Base-by-base conservation (phyloP, 2,329 filamentous ascomycete species). In the Ascosphaera acerosa region DNA sequence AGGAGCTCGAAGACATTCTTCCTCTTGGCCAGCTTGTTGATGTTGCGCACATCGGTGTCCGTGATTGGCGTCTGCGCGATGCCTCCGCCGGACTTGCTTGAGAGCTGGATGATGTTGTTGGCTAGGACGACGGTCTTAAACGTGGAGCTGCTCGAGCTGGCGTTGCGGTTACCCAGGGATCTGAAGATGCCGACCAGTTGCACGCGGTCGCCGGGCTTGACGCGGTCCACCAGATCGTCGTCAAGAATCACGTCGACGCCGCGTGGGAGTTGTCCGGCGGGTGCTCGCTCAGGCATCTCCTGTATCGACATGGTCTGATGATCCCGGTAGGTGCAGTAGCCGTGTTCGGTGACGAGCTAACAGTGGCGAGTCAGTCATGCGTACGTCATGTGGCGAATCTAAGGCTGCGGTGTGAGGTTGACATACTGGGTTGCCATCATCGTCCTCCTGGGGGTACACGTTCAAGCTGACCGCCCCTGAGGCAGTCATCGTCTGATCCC, bases 251-350 rank as follows among this genome's bases (percentile, higher is more conserved):
- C 82, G 52, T 27, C 25, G 12, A 23, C 20, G 7, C 20, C 20
- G 33, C 87, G 73, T 36, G 87, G 87, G 39, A 97, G 64, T 58
- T 94, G 87, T 32, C 87, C 87, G 35, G 87, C 84, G 33, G 87
- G 87, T 2, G 87, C 87, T 42, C 84, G 65, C 53, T 97, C 87
- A 1, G 87, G 87, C 87, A 97, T 97, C 58, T 97, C 87, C 54
- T 97, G 87, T 40, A 97, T 92, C 0, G 84, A 92, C 36, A 97
- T 80, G 10, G 78, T 91, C 52, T 97, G 87, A 48, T 97, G 87
- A 49, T 97, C 87, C 46, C 84, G 67, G 54, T 92, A 97, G 31
- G 76, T 87, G 50, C 75, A 89, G 55, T 89, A 84, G 15, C 87
- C 87, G 49, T 94, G 97, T 48, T 97, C 87, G 3, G 87, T 97